Base-by-base conservation (phyloP, 1,139 yeast species). In the Protomyces macrosporus region DNA sequence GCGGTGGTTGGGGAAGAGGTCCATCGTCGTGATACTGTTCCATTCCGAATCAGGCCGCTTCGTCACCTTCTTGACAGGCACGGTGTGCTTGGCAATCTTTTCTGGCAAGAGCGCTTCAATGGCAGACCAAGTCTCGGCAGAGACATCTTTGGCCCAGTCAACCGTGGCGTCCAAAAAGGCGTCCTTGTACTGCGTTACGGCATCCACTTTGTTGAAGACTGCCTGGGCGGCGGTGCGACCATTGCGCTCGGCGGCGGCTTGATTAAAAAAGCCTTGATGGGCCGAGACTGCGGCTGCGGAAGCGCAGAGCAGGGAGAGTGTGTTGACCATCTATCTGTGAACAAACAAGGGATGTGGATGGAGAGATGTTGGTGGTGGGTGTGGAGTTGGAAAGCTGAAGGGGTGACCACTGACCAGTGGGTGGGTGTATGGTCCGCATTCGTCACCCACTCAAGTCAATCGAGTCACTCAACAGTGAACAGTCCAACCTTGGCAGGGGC, bases 1-100 rank as follows among this genome's bases (percentile, higher is more conserved):
- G 68, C 80, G 75, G 73, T 85, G 85, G 74, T 68, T 69, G 14
- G 58, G 58, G 40, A 53, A 53, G 10, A 60, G 34, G 33, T 45
- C 63, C 63, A 53, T 45, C 30, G 37, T 53, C 6, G 58, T 60
- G 42, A 60, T 48, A n/a, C 57, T 50, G 54, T 53, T 53, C 63
- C 63, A 60, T 16, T 58, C 62, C 30, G 39, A 56, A 14, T 60
- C 58, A 6, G 58, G 58, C 2, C 58, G 58, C 54, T 53, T 60
- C 45, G 33, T 35, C 10, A 60, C 50, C 10, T 30, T 45, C 55
- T 60, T 60, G 34, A 12, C 37, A 12, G 63, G 58, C 36, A 39
- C 39, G 3, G 48, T 16, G 23, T 42, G 48, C 48, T 42, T 42
- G 48, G 48, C 48, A 42, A 42, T 42, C 48, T 42, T 42, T 14